phyloP scores from a whole-genome alignment of 1,139 yeast genomes.

The Hyphopichia pseudoburtonii region DNA sequence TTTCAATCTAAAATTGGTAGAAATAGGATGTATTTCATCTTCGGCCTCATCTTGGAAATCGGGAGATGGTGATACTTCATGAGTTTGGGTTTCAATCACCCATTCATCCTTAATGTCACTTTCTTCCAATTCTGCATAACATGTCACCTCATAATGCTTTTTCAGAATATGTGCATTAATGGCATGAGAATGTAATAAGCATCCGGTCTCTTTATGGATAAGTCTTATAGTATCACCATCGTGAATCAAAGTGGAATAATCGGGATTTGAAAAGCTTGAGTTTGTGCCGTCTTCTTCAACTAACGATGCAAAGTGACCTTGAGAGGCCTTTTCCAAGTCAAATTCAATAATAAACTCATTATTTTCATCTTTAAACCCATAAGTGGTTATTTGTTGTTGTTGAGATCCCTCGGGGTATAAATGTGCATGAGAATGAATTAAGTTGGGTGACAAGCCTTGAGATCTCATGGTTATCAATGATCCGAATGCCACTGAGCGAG shows the following conservation, averaged over 20 bases:
- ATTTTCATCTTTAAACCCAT: constrained; percentile 70
- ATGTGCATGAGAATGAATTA: constrained; percentile 71
- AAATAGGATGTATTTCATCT: constrained; percentile 59
- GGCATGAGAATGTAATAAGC: constrained; percentile 63
- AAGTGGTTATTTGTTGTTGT: constrained; percentile 75
- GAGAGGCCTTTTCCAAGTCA: constrained; percentile 24
- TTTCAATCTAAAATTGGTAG: constrained; percentile 65
- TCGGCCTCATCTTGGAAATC: constrained; percentile 41
- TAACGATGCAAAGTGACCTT: constrained; percentile 30
- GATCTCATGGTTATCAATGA: constrained; percentile 67
- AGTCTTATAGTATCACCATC: constrained; percentile 60
- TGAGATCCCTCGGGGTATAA: constrained; percentile 70
- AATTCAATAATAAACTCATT: constrained; percentile 62
- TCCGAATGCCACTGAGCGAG: constrained; percentile 62
- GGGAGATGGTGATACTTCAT: constrained; percentile 51
- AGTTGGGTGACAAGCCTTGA: constrained; percentile 69
- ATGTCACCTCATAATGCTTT: constrained; percentile 61
- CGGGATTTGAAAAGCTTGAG: constrained; percentile 28
- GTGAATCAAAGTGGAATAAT: constrained; percentile 22
- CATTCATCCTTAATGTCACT: constrained; percentile 73
- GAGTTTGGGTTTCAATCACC: constrained; percentile 64
- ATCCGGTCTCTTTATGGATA: constrained; percentile 51
- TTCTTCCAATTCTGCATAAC: constrained; percentile 56
- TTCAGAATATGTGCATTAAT: constrained; percentile 56
- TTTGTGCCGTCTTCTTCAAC: constrained; percentile 29